Base-by-base conservation (phyloP, 108 stramenopile genomes). In the Schizochytrium sp. region DNA sequence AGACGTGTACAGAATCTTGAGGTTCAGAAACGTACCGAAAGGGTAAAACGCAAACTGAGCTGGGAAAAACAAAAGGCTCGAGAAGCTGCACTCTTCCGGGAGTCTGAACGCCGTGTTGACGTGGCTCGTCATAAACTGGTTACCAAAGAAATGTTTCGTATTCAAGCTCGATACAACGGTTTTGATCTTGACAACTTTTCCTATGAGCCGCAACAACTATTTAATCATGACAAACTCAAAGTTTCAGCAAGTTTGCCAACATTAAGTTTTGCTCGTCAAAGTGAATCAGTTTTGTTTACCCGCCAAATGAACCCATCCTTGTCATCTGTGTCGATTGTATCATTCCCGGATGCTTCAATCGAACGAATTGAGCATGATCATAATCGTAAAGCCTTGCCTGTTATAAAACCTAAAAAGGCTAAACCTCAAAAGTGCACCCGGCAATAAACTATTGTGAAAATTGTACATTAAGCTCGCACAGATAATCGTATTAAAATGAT, bases 171-270 rank as follows among this genome's bases (percentile, higher is more conserved):
- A 40, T n/a, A 55, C 15, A 83, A 83, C 47, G 76, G 76, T 5
- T 83, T 83, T 55, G 76, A 83, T 83, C 76, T 83, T 42, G 76
- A 83, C 28, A 49, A 83, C 53, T 83, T 83, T 28, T 83, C 76
- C 50, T 83, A 83, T 42, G 2, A n/a, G 19, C 76, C 72, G 17
- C 40, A 72, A 41, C 40, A 15, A 41, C 19, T 15, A 41, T 72
- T 72, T 28, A 44, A 28, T 41, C 1, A 1, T n/a, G 59, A n/a
- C 28, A 17, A n/a, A 17, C 59, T 60, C 19, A 17, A 60, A n/a
- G 59, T 60, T 60, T 1, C 59, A 17, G 17, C 59, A 17, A n/a
- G 28, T 60, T 17, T n/a, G 2, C 59, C 59, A 1, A 17, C 28
- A n/a, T 1, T 60, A 60, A n/a, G 59, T 1, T 69, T 69, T 2